Conservation (phyloP, 2,329 filamentous ascomycete species). For the Pestalotiopsis sp. region DNA sequence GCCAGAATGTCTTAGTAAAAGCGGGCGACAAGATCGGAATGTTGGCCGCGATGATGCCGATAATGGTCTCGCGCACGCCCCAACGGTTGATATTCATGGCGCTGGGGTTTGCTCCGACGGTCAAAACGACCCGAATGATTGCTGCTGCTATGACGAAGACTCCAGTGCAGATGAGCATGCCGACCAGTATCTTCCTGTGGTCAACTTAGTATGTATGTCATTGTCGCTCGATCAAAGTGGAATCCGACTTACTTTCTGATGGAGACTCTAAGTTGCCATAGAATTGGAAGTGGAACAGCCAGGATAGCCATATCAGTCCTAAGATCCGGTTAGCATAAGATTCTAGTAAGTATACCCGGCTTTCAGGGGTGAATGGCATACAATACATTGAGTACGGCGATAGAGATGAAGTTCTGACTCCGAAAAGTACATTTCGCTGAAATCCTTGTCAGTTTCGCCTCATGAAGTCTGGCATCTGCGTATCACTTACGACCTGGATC, state of each 20-base stretch:
- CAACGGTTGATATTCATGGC: slow-evolving; percentile 38
- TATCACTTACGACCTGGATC: slow-evolving; percentile 4
- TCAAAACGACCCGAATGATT: slow-evolving; percentile 34
- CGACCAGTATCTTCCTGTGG: slow-evolving; percentile 32
- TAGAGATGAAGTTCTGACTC: slow-evolving; percentile 32
- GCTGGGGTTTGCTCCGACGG: slow-evolving; percentile 29
- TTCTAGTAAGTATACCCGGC: background rate
- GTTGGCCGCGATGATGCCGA: slow-evolving; percentile 38
- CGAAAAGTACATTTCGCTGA: slow-evolving; percentile 29
- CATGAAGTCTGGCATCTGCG: background rate
- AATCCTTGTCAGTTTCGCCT: background rate
- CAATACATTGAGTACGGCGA: slow-evolving; percentile 32
- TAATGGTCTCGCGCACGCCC: slow-evolving; percentile 38
- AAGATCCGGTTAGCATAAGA: background rate
- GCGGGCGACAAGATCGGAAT: slow-evolving; percentile 35
- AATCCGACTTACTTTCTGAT: slow-evolving; percentile 17
- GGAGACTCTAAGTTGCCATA: slow-evolving; percentile 34
- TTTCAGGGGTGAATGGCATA: background rate
- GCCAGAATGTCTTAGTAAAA: slow-evolving; percentile 32
- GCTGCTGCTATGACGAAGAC: slow-evolving; percentile 38
- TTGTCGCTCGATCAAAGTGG: background rate
- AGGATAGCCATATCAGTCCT: slow-evolving; percentile 35
- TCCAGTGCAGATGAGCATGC: slow-evolving; percentile 34
- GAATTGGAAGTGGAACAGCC: slow-evolving; percentile 34
- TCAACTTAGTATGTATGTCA: background rate